Conservation (phyloP, 2,329 filamentous ascomycete species). For the Aspergillus candidus region DNA sequence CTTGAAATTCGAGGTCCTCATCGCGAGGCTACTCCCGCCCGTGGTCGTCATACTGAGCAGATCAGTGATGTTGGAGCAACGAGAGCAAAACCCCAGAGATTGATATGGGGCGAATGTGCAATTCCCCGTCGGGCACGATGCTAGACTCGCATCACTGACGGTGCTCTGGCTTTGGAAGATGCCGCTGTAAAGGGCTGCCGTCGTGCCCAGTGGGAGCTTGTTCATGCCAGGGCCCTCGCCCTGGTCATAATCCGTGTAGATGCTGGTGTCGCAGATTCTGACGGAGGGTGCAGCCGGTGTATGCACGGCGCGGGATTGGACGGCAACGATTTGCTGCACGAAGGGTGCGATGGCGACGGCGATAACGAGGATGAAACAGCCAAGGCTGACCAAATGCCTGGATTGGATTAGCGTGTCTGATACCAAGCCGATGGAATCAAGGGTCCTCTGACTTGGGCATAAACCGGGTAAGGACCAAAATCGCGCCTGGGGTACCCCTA, state of each 20-base stretch:
- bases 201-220: constrained; percentile 17
- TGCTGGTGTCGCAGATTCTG: constrained; percentile 17
- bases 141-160: constrained; percentile 13
- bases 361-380: constrained; percentile 24
- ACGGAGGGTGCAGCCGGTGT: constrained; percentile 11
- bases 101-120: constrained; percentile 27
- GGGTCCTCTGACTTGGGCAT: constrained; percentile 17
- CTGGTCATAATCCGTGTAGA: constrained; percentile 16
- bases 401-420: neutral
- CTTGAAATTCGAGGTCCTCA: constrained; percentile 13
- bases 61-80: constrained; percentile 18
- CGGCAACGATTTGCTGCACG: constrained; percentile 25
- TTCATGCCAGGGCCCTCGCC: constrained; percentile 19
- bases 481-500: constrained; percentile 25
- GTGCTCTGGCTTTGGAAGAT: constrained; percentile 18
- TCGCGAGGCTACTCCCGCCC: neutral
- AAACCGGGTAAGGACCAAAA: constrained; percentile 21
- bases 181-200: constrained; percentile 26
- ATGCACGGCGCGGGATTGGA: constrained; percentile 14
- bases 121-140: constrained; percentile 28
- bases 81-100: constrained; percentile 26
- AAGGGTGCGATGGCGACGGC: constrained; percentile 25
- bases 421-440: neutral
- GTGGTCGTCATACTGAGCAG: constrained; percentile 4
- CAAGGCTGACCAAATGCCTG: constrained; percentile 23